phyloP scores from a whole-genome alignment of 495 filamentous ascomycete genomes.

The Aspergillus taichungensis region DNA sequence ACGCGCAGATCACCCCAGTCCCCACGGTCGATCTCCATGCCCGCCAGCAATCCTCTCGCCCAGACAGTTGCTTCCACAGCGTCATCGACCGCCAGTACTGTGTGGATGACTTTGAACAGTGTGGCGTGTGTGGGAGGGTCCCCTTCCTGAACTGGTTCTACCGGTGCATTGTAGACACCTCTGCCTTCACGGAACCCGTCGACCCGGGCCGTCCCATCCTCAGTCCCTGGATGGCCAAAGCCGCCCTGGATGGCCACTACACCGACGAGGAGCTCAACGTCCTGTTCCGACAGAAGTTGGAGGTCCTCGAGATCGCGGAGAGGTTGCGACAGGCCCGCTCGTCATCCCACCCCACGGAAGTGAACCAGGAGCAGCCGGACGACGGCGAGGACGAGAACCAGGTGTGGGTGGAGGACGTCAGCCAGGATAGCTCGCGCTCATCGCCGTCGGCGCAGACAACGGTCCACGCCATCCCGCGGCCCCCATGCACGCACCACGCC shows the following conservation, averaged over 20 bases:
- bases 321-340: constrained; percentile 3
- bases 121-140: constrained; percentile 39
- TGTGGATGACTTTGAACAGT: constrained; percentile 22
- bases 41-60: background rate
- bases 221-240: constrained; percentile 27
- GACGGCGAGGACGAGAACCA: constrained; percentile 8
- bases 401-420: constrained; percentile 3
- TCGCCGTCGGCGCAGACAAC: constrained; percentile 1
- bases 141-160: constrained; percentile 58
- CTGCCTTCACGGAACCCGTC: constrained; percentile 9
- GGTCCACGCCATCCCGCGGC: constrained; percentile 1
- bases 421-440: constrained; percentile 2
- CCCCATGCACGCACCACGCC: constrained; percentile 40
- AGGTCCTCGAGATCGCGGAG: constrained; percentile 21
- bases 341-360: background rate
- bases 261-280: constrained; percentile 37
- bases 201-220: constrained; percentile 23
- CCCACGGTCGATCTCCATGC: background rate
- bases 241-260: constrained; percentile 44
- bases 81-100: constrained; percentile 6
- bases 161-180: constrained; percentile 49
- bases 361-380: constrained; percentile 3
- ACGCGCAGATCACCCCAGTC: background rate
- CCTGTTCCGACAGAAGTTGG: constrained; percentile 28
- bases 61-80: constrained; percentile 8